Evolutionary conservation across 2,329 filamentous ascomycete species (phyloP).

Genomic region (Claviceps sp.): DNA sequence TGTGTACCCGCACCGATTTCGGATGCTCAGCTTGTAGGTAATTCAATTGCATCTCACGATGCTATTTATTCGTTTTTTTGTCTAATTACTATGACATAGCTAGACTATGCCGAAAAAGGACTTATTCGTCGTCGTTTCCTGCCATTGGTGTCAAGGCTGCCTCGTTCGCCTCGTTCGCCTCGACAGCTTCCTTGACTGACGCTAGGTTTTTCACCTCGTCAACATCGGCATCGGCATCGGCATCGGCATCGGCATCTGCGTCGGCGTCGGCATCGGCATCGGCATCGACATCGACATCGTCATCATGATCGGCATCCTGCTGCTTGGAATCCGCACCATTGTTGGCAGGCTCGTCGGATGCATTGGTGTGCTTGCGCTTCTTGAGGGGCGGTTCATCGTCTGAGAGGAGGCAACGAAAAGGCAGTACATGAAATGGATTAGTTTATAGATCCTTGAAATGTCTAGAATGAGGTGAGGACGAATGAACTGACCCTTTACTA

Average conservation of each 20-base stretch:
- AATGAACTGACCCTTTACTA: slow-evolving; percentile 20
- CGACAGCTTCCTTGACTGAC: slow-evolving; percentile 15
- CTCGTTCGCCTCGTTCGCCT: slow-evolving; percentile 11
- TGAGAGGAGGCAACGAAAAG: slow-evolving; percentile 7
- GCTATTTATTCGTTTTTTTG: too few species aligned
- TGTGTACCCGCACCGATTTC: background rate
- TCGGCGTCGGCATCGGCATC: slow-evolving; percentile 14
- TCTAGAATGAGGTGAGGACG: background rate
- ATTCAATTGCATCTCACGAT: background rate
- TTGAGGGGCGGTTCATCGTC: slow-evolving; percentile 33
- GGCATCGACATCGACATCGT: slow-evolving; percentile 2
- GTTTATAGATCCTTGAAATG: background rate
- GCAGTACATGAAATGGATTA: background rate
- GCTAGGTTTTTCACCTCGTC: slow-evolving; percentile 11
- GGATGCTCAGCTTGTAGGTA: background rate
- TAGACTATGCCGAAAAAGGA: background rate
- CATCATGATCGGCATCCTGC: slow-evolving; percentile 20
- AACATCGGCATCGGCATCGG: background rate
- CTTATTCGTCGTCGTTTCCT: slow-evolving; percentile 17
- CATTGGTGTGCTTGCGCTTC: slow-evolving; percentile 34
- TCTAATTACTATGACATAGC: too few species aligned
- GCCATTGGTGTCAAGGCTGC: slow-evolving; percentile 17
- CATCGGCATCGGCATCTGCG: slow-evolving; percentile 8
- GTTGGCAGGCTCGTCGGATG: slow-evolving; percentile 16
- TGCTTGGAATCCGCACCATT: slow-evolving; percentile 15